phyloP scores from a whole-genome alignment of 2,329 filamentous ascomycete genomes.

The Amphichorda felina region DNA sequence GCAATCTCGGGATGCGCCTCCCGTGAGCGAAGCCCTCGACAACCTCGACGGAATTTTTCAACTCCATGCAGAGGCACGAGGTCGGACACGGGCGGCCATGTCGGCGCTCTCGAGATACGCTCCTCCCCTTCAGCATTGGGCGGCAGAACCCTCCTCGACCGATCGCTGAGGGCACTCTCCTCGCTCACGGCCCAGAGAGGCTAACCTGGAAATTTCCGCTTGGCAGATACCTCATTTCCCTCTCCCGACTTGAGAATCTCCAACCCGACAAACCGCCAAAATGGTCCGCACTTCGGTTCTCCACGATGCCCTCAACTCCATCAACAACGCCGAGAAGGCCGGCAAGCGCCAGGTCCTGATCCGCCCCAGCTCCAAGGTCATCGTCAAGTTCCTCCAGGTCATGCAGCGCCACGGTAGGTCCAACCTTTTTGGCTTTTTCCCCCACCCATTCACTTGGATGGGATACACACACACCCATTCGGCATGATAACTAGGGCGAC shows the following conservation, averaged over 20 bases:
- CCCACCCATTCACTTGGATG: not conserved
- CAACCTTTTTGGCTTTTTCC: conserved; percentile 1
- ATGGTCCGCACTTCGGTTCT: conserved; percentile 99
- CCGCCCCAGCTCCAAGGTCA: conserved; percentile 98
- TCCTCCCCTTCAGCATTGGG: conserved; percentile 52
- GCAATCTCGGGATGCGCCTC: conserved; percentile 37
- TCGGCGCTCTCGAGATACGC: conserved; percentile 45
- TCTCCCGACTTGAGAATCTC: conserved; percentile 70
- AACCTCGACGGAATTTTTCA: too few species aligned
- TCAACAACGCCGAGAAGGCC: conserved; percentile 99
- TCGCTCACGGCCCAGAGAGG: conserved; percentile 50
- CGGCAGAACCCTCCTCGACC: conserved; percentile 56
- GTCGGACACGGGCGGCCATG: too few species aligned
- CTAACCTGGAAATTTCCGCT: conserved; percentile 35
- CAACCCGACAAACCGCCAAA: conserved; percentile 51
- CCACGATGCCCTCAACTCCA: conserved; percentile 97
- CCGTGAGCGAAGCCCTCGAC: conserved; percentile 3
- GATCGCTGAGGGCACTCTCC: conserved; percentile 54
- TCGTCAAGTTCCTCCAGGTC: conserved; percentile 96
- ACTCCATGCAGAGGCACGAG: too few species aligned
- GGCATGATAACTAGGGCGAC: conserved; percentile 99
- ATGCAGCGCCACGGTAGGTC: conserved; percentile 99
- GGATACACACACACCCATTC: conserved; percentile 34
- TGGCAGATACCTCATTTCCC: conserved; percentile 55
- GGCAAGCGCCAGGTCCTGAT: conserved; percentile 99